Evolutionary conservation across 2,329 filamentous ascomycete species (phyloP).

Genomic region (Apiospora pterosperma): DNA sequence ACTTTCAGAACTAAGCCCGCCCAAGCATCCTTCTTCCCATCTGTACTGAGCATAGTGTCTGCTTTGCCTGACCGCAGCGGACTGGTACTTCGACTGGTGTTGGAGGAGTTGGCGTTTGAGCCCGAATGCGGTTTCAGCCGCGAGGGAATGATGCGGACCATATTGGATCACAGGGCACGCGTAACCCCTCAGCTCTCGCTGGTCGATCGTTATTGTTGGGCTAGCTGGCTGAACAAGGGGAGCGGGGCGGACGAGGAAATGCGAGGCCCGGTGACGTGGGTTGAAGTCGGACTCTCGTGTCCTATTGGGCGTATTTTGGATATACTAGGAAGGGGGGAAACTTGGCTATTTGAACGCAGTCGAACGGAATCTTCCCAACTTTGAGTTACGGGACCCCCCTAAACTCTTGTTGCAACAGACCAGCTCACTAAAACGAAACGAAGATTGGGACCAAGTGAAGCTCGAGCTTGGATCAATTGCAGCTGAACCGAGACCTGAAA

Average conservation of each 20-base stretch:
- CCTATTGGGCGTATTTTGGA: neutral
- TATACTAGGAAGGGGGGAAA: neutral
- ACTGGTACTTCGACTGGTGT: slow-evolving; percentile 46
- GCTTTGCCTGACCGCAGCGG: slow-evolving; percentile 45
- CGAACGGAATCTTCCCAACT: neutral
- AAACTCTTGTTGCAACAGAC: neutral
- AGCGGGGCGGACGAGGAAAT: neutral
- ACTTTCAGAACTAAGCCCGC: slow-evolving; percentile 49
- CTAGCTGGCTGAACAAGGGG: neutral
- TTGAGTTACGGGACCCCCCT: neutral
- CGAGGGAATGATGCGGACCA: slow-evolving; percentile 56
- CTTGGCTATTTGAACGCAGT: neutral
- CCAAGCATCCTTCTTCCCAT: slow-evolving; percentile 33
- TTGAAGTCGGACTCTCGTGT: neutral
- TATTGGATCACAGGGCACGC: slow-evolving; percentile 23
- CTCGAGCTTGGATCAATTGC: neutral
- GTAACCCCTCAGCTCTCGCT: neutral
- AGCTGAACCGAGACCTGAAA: neutral
- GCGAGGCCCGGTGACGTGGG: neutral
- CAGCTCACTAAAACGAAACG: neutral
- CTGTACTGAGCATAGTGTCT: slow-evolving; percentile 35
- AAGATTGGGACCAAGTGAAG: neutral
- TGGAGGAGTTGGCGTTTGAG: slow-evolving; percentile 36
- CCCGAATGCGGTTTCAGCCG: slow-evolving; percentile 45
- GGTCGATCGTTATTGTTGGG: neutral